Percentiles rank a stretch among this genome's conserved stretches.
Evolutionary conservation across 2,329 filamentous ascomycete species (phyloP).

Genomic region (Cryphonectria parasitica): DNA sequence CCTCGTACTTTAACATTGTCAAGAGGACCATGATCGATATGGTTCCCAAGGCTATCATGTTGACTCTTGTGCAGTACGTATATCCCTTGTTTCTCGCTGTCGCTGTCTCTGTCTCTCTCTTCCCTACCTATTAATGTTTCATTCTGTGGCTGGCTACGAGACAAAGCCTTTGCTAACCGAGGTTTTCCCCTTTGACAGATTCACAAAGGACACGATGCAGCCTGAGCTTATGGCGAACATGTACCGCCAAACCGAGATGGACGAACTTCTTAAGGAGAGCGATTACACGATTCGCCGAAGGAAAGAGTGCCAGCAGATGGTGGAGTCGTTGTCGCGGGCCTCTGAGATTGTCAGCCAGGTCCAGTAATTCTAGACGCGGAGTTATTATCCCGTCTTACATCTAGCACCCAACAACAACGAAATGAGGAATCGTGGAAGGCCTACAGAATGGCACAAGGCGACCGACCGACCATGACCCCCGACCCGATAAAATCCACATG

Average conservation of each 20-base stretch:
- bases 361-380: constrained; percentile 50
- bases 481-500: background rate
- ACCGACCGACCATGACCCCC: background rate
- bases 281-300: constrained; percentile 93
- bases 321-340: constrained; percentile 86
- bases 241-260: constrained; percentile 88
- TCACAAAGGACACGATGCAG: constrained; percentile 98
- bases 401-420: background rate
- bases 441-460: background rate
- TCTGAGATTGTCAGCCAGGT: constrained; percentile 93
- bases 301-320: constrained; percentile 99
- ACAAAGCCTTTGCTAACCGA: constrained; percentile 31
- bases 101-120: too few relatives aligned
- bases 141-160: background rate
- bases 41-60: constrained; percentile 99
- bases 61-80: constrained; percentile 90
- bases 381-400: constrained; percentile 10
- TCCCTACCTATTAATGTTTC: background rate
- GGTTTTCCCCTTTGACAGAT: constrained; percentile 52
- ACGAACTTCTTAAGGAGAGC: constrained; percentile 95
- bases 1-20: constrained; percentile 97
- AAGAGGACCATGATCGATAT: constrained; percentile 99
- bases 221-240: constrained; percentile 95
- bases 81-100: too few relatives aligned
- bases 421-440: background rate